Percentiles rank a stretch among this genome's conserved stretches.
Evolutionary conservation across 2,329 filamentous ascomycete genomes (phyloP).

Genomic region (Elsinoe batatas): DNA sequence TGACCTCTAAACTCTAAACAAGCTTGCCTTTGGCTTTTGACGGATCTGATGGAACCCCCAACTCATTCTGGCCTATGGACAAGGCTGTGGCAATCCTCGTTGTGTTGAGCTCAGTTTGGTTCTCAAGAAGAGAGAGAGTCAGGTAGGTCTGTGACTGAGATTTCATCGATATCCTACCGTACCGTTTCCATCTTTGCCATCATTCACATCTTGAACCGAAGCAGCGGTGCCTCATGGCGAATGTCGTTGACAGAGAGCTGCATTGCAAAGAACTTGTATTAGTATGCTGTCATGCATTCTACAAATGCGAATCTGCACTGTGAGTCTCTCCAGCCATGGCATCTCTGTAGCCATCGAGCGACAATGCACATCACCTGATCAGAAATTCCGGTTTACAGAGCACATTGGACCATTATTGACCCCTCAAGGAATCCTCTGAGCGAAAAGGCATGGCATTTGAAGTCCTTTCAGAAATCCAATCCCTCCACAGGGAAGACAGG

Average conservation of each 20-base stretch:
- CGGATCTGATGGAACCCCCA: too few species aligned
- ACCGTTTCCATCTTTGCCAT: too few species aligned
- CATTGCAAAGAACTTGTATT: slow-evolving; percentile 50
- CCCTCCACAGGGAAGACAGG: slow-evolving; percentile 38
- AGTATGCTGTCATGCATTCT: slow-evolving; percentile 79
- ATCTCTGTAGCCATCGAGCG: not conserved
- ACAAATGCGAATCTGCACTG: slow-evolving; percentile 31
- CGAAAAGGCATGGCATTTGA: slow-evolving; percentile 53
- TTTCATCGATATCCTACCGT: too few species aligned
- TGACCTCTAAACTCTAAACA: too few species aligned
- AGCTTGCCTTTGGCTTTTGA: too few species aligned
- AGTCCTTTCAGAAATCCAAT: slow-evolving; percentile 55
- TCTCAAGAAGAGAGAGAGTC: too few species aligned
- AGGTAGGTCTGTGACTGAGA: too few species aligned
- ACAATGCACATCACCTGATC: not conserved
- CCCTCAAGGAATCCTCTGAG: slow-evolving; percentile 20
- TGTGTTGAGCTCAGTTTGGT: too few species aligned
- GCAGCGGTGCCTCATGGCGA: too few species aligned
- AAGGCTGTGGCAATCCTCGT: too few species aligned
- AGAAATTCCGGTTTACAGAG: not conserved
- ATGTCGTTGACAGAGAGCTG: not conserved
- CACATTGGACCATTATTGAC: not conserved
- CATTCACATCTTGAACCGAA: too few species aligned
- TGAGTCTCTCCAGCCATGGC: slow-evolving; percentile 6
- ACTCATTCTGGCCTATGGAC: too few species aligned